These are phyloP conservation scores for Kitagawia praeruptora DNA, from an alignment of 129 eudicot genomes.

Conservation along the genomic window DNA sequence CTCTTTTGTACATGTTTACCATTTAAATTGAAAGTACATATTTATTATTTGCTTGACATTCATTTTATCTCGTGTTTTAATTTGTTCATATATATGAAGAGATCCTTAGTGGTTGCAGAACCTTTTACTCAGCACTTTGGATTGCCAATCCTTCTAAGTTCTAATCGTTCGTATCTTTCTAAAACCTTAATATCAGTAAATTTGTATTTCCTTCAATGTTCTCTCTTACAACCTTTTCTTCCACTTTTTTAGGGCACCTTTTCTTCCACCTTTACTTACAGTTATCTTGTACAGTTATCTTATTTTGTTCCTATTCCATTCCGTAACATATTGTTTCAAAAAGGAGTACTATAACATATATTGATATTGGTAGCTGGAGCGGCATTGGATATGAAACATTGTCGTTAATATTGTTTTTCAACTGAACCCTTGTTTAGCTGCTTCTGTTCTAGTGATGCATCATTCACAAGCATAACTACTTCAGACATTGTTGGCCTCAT, in stretches of 20 bases:
- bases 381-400: too few relatives aligned
- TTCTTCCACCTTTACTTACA: too few relatives aligned
- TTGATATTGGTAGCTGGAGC: not conserved
- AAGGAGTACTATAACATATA: not conserved
- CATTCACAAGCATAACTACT: not conserved
- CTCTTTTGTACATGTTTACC: not conserved
- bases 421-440: not conserved
- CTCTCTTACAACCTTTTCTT: too few relatives aligned
- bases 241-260: too few relatives aligned
- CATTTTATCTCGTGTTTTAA: not conserved
- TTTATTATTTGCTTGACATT: not conserved
- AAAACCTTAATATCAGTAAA: too few relatives aligned
- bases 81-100: not conserved
- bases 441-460: not conserved
- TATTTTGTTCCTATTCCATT: too few relatives aligned
- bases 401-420: too few relatives aligned
- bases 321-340: too few relatives aligned
- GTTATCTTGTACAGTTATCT: too few relatives aligned
- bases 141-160: too few relatives aligned
- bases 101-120: not conserved
- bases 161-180: too few relatives aligned
- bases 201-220: too few relatives aligned
- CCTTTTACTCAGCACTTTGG: not conserved
- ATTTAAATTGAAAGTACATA: not conserved
- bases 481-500: not conserved